These are phyloP conservation scores for Physcomitrium patens DNA, from an alignment of 225 moss, liverwort and hornwort genomes.

Conservation along the genomic window DNA sequence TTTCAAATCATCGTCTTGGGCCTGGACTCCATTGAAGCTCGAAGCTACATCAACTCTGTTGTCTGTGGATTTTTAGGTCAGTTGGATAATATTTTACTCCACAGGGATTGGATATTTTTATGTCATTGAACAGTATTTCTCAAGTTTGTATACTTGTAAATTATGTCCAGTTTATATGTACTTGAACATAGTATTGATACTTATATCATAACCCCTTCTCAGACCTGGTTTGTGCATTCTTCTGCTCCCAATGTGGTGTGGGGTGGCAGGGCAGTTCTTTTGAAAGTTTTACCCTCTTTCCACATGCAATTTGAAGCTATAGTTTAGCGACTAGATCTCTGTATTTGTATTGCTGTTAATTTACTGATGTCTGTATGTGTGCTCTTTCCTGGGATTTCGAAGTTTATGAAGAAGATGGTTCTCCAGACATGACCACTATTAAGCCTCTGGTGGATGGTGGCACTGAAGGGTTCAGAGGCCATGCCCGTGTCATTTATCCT, in stretches of 20 bases:
- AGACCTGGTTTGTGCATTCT: conserved; percentile 10
- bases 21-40: conserved; percentile 96
- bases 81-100: conserved; percentile 16
- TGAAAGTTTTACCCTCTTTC: conserved; percentile 5
- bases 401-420: conserved; percentile 92
- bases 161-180: too few species aligned
- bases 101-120: conserved; percentile 15
- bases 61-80: conserved; percentile 92
- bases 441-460: conserved; percentile 99
- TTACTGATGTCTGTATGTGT: conserved; percentile 24
- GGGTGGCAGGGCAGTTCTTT: neutral
- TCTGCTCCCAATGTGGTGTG: neutral
- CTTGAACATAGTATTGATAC: neutral
- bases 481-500: conserved; percentile 91
- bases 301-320: conserved; percentile 4
- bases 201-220: neutral
- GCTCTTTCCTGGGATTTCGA: conserved; percentile 26
- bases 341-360: conserved; percentile 1
- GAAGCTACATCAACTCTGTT: conserved; percentile 97
- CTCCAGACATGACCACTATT: conserved; percentile 74
- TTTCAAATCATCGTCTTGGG: conserved; percentile 98
- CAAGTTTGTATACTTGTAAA: conserved; percentile 2
- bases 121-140: neutral
- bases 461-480: conserved; percentile 98
- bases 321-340: neutral